Evolutionary conservation across 2,329 filamentous ascomycete genomes (phyloP), one percentile per base, ranked within the genome.

Genomic region (Zymoseptoria tritici): DNA sequence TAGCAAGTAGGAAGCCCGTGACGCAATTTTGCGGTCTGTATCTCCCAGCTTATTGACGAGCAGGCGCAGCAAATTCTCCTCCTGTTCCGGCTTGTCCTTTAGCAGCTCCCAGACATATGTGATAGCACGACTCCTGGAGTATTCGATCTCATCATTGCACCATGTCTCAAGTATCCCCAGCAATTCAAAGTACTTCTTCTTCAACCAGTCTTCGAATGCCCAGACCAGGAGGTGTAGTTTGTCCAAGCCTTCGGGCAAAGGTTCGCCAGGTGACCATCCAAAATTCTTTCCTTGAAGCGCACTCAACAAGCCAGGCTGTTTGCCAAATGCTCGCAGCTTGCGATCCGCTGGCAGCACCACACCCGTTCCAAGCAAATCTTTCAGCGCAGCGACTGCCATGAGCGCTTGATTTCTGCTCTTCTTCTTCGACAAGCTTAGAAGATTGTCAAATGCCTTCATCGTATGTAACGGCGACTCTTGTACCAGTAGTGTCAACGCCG

Each of bases 381-480:
- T 96, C 58, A 99, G 79, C 1, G 95, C 94, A 22, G 89, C 89
- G 57, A 97, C 81, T n/a, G 95, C 92, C 71, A 92, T 89, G 60
- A 99, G 86, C 7, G 94, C 93, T 72, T 96, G 92, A 21, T 89
- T 90, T 73, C 95, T 88, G 72, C 90, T 97, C 75, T 91, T 90
- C 77, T 99, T 99, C 70, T 86, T 88, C n/a, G 92, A 91, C 51
- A 99, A 78, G 1, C 78, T 83, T 65, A 97, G 80, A 53, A 99
- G 79, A 63, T 85, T 90, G 68, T 97, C 93, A 63, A 97, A 86
- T 0, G 92, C 89, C 71, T 94, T 93, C 64, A 85, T 87, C 62
- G 92, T 97, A 75, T 99, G 94, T 56, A 97, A 78, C 19, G 94
- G 94, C 8, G 95, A 97, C 75, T 99, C 94, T 77, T 99, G 95